Percentiles rank a stretch among this genome's conserved stretches.
Conservation (phyloP, 169 alveolate species). For the Eimeria praecox region DNA sequence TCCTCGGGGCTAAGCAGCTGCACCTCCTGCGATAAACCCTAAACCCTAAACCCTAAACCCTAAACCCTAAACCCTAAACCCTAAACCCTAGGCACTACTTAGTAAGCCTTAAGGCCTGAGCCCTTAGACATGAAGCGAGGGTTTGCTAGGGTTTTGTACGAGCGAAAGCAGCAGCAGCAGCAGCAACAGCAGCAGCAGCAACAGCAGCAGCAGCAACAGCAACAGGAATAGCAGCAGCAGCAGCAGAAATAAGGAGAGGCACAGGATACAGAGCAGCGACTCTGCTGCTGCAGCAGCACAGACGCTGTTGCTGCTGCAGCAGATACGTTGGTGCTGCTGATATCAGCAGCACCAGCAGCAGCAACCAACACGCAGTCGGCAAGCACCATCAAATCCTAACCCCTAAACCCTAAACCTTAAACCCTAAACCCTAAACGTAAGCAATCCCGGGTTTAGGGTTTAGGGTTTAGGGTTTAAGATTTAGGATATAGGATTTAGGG, state of each 20-base stretch:
- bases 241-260: background rate
- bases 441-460: too few species aligned
- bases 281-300: background rate
- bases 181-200: background rate
- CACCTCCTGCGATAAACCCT: background rate
- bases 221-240: background rate
- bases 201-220: background rate
- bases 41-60: constrained; percentile 3
- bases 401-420: too few species aligned
- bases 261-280: background rate
- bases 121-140: background rate
- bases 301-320: background rate
- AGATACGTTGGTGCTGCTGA: background rate
- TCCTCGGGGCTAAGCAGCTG: constrained; percentile 43
- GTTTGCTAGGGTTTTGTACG: background rate
- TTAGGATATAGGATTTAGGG: background rate
- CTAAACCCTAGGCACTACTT: background rate
- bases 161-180: background rate
- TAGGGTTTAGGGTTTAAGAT: too few species aligned
- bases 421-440: too few species aligned
- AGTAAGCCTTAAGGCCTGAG: background rate
- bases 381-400: too few species aligned
- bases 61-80: background rate
- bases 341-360: background rate
- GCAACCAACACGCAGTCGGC: too few species aligned